These are phyloP conservation scores for Quercus berberidifolia DNA, from an alignment of 306 rosid genomes.

Conservation along the genomic window DNA sequence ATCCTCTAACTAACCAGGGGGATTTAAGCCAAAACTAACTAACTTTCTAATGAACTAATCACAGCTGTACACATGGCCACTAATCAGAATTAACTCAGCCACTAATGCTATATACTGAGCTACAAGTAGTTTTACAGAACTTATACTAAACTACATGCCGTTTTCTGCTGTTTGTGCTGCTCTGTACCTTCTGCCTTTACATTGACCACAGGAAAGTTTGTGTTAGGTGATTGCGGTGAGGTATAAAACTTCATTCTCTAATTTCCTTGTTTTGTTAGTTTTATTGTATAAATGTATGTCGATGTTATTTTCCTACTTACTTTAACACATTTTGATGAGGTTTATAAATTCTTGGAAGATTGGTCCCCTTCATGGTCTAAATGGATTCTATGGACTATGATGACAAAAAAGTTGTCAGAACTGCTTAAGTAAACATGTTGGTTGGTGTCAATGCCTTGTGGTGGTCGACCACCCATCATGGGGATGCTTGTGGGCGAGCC, in stretches of 20 bases:
- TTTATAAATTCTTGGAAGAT: neutral
- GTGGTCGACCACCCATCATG: too few relatives aligned
- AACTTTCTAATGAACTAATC: too few relatives aligned
- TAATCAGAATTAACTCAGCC: too few relatives aligned
- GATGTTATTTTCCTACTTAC: neutral
- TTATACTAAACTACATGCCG: too few relatives aligned
- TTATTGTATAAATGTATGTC: neutral
- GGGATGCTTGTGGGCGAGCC: fast-evolving
- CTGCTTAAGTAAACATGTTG: neutral
- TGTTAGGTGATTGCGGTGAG: constrained; percentile 94
- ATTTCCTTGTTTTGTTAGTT: neutral
- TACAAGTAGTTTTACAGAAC: too few relatives aligned
- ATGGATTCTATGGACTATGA: neutral
- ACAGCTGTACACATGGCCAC: too few relatives aligned
- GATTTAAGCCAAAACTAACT: too few relatives aligned
- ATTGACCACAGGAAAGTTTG: constrained; percentile 84
- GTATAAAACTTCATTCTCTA: constrained; percentile 30
- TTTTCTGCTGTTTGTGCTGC: neutral
- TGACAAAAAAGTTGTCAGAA: neutral
- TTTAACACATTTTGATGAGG: neutral
- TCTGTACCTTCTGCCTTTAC: too few relatives aligned
- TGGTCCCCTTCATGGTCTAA: neutral
- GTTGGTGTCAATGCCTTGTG: too few relatives aligned
- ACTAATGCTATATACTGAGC: too few relatives aligned
- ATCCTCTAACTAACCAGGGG: too few relatives aligned